Evolutionary conservation across 2,329 filamentous ascomycete species (phyloP), one percentile per base, ranked within the genome.

Genomic region (Sclerotinia glacialis): DNA sequence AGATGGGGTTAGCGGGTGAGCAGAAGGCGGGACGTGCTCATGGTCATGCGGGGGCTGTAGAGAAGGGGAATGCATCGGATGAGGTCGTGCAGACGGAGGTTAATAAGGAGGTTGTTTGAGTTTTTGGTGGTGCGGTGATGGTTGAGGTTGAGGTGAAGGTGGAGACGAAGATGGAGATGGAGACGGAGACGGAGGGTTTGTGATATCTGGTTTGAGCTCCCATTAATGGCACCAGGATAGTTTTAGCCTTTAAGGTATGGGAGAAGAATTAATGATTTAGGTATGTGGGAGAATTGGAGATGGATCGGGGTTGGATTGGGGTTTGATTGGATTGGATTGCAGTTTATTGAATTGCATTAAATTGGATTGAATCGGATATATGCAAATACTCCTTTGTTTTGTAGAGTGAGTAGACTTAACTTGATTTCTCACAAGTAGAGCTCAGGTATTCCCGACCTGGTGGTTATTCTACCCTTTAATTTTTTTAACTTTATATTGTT

Each of bases 1-100:
- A 73, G 40, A 73, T 74, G 70, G 71, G 71, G 14, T 47, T 72
- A 4, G 66, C 66, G 18, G 64, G 47, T 3, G 42, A 56, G 21
- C 65, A 69, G 42, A 69, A 70, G 60, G 46, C 47, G 12, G 53
- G 46, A 4, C 28, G 66, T 40, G 47, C 21, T 59, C 52, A 31
- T 40, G 37, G 37, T n/a, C 23, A 67, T 40, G 49, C n/a, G 62
- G 64, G 63, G 52, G 23, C 46, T 5, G 65, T 34, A 21, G 68
- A 70, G 46, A 69, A 68, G 7, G 47, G 64, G 40, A 62, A 52
- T 28, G 50, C 14, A 46, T 11, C 53, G 26, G 21, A 42, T 26
- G 44, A 46, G n/a, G 44, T 16, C 4, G 58, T 14, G 6, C 23
- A 16, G 26, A 47, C 26, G 3, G 37, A 64, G 21, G 53, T 47